A percentile compares a stretch with the other conserved stretches of the same genome.
Evolutionary conservation across 2,329 filamentous ascomycete genomes (phyloP).

Genomic region (Exophiala aquamarina): DNA sequence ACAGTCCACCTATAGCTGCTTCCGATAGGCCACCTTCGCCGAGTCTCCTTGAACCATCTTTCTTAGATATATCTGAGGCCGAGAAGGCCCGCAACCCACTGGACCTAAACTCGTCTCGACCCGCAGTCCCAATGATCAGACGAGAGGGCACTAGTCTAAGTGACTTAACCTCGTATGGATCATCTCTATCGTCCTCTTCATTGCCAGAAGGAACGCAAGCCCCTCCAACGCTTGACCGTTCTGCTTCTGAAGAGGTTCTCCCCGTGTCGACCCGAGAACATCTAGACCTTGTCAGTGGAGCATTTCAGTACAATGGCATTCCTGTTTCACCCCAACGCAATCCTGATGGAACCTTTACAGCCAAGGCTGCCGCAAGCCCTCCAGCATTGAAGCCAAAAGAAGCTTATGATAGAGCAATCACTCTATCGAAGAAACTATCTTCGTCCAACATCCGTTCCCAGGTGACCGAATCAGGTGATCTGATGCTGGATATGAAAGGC

Average conservation of each 20-base stretch:
- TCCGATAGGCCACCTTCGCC: slow-evolving; percentile 26
- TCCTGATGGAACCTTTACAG: slow-evolving; percentile 14
- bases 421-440: slow-evolving; percentile 82
- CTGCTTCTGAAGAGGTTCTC: slow-evolving; percentile 56
- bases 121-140: slow-evolving; percentile 16
- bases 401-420: slow-evolving; percentile 78
- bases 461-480: slow-evolving; percentile 87
- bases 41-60: slow-evolving; percentile 50
- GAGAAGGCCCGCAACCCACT: slow-evolving; percentile 23
- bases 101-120: slow-evolving; percentile 6
- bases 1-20: slow-evolving; percentile 60
- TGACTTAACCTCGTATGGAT: slow-evolving; percentile 6
- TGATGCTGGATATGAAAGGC: slow-evolving; percentile 97
- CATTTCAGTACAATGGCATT: slow-evolving; percentile 18
- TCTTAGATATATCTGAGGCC: slow-evolving; percentile 43
- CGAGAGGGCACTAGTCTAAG: slow-evolving; percentile 19
- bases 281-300: slow-evolving; percentile 21
- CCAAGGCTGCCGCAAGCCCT: slow-evolving; percentile 64
- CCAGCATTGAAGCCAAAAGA: slow-evolving; percentile 70
- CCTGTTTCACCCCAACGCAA: slow-evolving; percentile 11
- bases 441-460: slow-evolving; percentile 89
- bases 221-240: slow-evolving; percentile 46
- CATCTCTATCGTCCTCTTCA: slow-evolving; percentile 13
- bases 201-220: slow-evolving; percentile 3
- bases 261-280: slow-evolving; percentile 40